These are phyloP conservation scores for Bidens hawaiensis DNA, from an alignment of 140 eudicot species.

Conservation along the genomic window DNA sequence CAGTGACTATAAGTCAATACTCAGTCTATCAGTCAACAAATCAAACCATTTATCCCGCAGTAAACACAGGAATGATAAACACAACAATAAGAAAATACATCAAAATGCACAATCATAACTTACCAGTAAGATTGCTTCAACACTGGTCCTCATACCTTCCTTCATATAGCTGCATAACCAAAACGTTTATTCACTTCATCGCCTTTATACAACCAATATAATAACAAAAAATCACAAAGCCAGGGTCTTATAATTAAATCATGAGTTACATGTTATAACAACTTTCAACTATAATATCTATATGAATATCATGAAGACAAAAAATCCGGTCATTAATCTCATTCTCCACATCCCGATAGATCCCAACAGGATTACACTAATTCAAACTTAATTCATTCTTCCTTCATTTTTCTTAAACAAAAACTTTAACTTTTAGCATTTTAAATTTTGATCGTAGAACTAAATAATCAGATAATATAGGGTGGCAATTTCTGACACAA, in stretches of 20 bases:
- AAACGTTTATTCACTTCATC: constrained; percentile 6
- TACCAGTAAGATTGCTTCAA: constrained; percentile 84
- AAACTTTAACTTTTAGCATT: neutral
- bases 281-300: neutral
- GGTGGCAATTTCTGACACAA: too few species aligned
- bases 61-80: neutral
- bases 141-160: constrained; percentile 99
- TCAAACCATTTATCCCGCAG: neutral
- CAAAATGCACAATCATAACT: neutral
- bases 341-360: neutral
- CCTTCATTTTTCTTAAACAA: neutral
- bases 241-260: neutral
- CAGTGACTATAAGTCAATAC: neutral
- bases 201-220: neutral
- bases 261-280: neutral
- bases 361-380: neutral
- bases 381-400: neutral
- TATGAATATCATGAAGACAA: neutral
- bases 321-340: neutral
- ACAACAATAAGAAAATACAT: neutral
- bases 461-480: too few species aligned
- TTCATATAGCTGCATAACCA: constrained; percentile 59
- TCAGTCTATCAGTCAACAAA: neutral
- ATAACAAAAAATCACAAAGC: neutral
- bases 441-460: too few species aligned